Evolutionary conservation across 176 grass and related monocot species (phyloP), one percentile per base, ranked within the genome.

Genomic region (Musa troglodytarum): DNA sequence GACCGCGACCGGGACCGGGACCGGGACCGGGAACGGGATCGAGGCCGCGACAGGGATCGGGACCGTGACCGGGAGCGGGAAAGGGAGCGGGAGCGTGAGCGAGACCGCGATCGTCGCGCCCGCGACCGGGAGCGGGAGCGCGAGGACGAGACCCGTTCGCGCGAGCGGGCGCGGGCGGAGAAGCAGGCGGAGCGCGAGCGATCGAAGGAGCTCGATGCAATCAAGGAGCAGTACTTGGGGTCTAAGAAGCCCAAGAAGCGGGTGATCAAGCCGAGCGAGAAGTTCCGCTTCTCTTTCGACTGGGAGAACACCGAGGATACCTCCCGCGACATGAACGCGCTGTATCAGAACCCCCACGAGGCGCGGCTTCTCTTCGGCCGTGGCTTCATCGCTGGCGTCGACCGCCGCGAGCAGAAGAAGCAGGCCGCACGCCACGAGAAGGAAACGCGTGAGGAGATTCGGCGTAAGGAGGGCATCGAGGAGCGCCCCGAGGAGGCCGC

Each of bases 281-380:
- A 97, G 74, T 97, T 97, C 74, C 87, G 94, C 21, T 97, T 97
- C 82, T 97, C 94, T 8, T 97, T 97, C 43, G 94, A 93, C 61
- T 97, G 94, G 94, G 94, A 97, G 78, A 93, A 97, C 83, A 97
- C 94, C 0, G 94, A 97, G 82, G 94, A 97, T 74, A 97, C 94
- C 53, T 93, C 87, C 16, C 90, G 90, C 0, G 94, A 97, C 86
- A 97, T 97, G 94, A 97, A 97, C 50, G 3, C 82, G 10, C 81
- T 97, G 50, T 97, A 97, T 72, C 94, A 93, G 81, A 78, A 83
- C 14, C 94, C 94, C 1, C 89, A 92, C 17, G 90, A 97, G 53
- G 94, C 94, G 21, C 82, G 86, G 4, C 81, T 93, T 16, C 88
- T 97, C 75, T 97, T 93, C 10, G 94, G 94, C 22, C 90, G 94